phyloP scores from a whole-genome alignment of 1,284 basidiomycete genomes.

The Puccinia polysora region DNA sequence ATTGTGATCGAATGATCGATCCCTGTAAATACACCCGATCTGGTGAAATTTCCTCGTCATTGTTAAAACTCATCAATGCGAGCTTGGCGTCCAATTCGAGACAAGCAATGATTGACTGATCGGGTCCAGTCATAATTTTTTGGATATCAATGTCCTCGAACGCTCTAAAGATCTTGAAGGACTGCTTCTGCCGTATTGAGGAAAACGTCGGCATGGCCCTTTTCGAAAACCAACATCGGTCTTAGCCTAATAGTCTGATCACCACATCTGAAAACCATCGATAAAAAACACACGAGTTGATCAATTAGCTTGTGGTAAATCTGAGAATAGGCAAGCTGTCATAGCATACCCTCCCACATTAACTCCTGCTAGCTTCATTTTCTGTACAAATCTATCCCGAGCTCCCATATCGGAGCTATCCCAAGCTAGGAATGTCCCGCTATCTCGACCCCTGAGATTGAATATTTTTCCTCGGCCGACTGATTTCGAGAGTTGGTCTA shows the following conservation, averaged over 20 bases:
- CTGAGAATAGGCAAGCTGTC: not conserved
- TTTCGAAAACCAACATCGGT: constrained; percentile 51
- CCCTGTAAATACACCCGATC: too few species aligned
- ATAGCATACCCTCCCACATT: constrained; percentile 48
- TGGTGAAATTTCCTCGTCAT: too few species aligned
- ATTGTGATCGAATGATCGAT: too few species aligned
- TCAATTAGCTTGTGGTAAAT: not conserved
- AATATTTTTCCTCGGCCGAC: constrained; percentile 46
- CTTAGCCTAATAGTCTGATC: constrained; percentile 50
- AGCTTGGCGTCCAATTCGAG: too few species aligned
- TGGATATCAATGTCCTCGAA: not conserved
- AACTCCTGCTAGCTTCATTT: constrained; percentile 49
- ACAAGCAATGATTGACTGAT: too few species aligned
- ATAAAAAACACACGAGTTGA: not conserved
- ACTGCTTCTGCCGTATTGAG: constrained; percentile 48
- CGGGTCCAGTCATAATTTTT: too few species aligned
- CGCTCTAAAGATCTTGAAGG: constrained; percentile 44
- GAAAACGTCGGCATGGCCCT: constrained; percentile 50
- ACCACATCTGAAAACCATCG: constrained; percentile 45
- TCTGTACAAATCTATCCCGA: constrained; percentile 48
- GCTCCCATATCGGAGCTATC: constrained; percentile 45
- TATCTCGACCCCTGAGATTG: constrained; percentile 48
- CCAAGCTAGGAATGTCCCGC: constrained; percentile 51
- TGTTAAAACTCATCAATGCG: too few species aligned
- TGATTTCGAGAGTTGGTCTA: constrained; percentile 47